Conservation (phyloP, 140 eudicot species). For the Cichorium intybus region DNA sequence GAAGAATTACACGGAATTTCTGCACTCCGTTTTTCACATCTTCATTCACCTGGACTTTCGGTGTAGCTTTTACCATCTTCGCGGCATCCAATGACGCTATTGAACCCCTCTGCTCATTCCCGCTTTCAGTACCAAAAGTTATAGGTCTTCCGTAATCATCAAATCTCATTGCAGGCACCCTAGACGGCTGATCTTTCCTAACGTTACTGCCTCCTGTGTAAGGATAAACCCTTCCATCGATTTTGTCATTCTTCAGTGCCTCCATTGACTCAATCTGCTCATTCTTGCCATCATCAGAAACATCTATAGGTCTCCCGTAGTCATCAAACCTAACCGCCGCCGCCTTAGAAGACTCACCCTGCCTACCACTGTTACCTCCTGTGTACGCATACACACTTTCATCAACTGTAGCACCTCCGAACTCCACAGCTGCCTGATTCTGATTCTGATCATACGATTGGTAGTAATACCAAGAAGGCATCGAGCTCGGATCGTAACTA, state of each 20-base stretch:
- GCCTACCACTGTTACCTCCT: slow-evolving; percentile 35
- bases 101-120: slow-evolving; percentile 26
- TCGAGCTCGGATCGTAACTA: slow-evolving; percentile 25
- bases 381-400: slow-evolving; percentile 40
- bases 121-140: slow-evolving; percentile 27
- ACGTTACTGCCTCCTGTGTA: slow-evolving; percentile 45
- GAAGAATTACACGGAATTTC: slow-evolving; percentile 67
- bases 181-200: slow-evolving; percentile 24
- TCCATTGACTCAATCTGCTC: neutral
- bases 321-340: slow-evolving; percentile 71
- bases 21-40: slow-evolving; percentile 58
- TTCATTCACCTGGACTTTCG: slow-evolving; percentile 39
- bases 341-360: slow-evolving; percentile 11
- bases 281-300: slow-evolving; percentile 15
- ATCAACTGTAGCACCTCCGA: slow-evolving; percentile 25
- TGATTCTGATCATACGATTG: slow-evolving; percentile 7
- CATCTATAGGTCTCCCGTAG: slow-evolving; percentile 74
- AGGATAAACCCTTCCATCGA: slow-evolving; percentile 35
- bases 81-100: slow-evolving; percentile 2
- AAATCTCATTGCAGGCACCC: slow-evolving; percentile 42
- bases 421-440: slow-evolving; percentile 16
- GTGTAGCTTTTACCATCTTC: slow-evolving; percentile 46
- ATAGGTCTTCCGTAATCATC: slow-evolving; percentile 96
- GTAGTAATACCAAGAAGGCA: slow-evolving; percentile 11
- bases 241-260: neutral